Conservation (phyloP, 2,329 filamentous ascomycete species). For the Colletotrichum shisoi region DNA sequence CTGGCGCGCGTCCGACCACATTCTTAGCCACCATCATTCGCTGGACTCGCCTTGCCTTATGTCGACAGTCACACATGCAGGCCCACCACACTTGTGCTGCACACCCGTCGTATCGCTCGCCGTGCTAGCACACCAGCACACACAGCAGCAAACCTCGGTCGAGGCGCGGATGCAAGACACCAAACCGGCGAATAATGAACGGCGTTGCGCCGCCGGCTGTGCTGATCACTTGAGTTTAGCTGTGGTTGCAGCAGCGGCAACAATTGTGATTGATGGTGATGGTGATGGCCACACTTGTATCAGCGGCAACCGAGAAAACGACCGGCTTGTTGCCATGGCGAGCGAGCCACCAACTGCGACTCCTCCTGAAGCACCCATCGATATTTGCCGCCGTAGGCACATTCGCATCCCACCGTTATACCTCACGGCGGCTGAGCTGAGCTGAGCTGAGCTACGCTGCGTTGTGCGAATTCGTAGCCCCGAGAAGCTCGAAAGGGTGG, state of each 20-base stretch:
- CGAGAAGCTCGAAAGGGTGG: slow-evolving; percentile 23
- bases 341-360: slow-evolving; percentile 28
- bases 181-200: slow-evolving; percentile 22
- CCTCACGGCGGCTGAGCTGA: slow-evolving; percentile 25
- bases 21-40: slow-evolving; percentile 34
- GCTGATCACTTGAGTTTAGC: slow-evolving; percentile 29
- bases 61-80: slow-evolving; percentile 38
- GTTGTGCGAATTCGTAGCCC: not conserved
- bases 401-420: slow-evolving; percentile 34
- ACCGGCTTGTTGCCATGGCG: slow-evolving; percentile 14
- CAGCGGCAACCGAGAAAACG: slow-evolving; percentile 23
- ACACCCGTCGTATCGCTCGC: slow-evolving; percentile 39
- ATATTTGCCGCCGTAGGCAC: slow-evolving; percentile 24
- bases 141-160: slow-evolving; percentile 1
- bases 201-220: slow-evolving; percentile 27
- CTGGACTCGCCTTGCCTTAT: slow-evolving; percentile 27
- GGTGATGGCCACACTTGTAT: slow-evolving; percentile 11
- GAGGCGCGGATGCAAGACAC: slow-evolving; percentile 37
- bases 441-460: too few relatives aligned
- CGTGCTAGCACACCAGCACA: slow-evolving; percentile 22
- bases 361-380: slow-evolving; percentile 11
- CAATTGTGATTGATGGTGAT: not conserved
- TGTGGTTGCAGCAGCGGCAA: slow-evolving; percentile 33
- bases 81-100: slow-evolving; percentile 33
- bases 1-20: slow-evolving; percentile 36